Evolutionary conservation across 129 eudicot genomes (phyloP).

Genomic region (Kitagawia praeruptora): DNA sequence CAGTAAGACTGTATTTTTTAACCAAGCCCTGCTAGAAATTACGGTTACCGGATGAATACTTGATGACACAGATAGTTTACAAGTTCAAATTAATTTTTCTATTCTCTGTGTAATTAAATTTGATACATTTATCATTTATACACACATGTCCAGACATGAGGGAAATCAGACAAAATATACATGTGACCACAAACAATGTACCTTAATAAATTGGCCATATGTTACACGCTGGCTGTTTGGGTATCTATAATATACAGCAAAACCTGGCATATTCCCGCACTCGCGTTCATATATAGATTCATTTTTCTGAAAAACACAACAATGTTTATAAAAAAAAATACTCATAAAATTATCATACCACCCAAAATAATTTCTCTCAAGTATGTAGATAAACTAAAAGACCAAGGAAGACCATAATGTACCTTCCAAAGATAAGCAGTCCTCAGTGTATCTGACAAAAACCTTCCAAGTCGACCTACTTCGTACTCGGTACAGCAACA

Average conservation of each 20-base stretch:
- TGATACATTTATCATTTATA: background rate
- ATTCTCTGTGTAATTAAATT: background rate
- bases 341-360: background rate
- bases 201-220: constrained; percentile 90
- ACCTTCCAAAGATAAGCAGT: constrained; percentile 98
- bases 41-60: too few species aligned
- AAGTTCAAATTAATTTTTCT: background rate
- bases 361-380: background rate
- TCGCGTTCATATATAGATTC: constrained; percentile 95
- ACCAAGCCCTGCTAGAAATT: too few species aligned
- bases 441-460: constrained; percentile 81
- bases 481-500: constrained; percentile 99
- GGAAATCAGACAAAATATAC: background rate
- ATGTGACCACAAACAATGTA: constrained; percentile 18
- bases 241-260: constrained; percentile 93
- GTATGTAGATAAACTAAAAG: background rate
- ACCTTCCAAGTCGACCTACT: constrained; percentile 94
- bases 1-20: too few species aligned
- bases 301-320: constrained; percentile 58
- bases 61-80: too few species aligned
- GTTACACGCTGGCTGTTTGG: constrained; percentile 99
- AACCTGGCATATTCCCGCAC: constrained; percentile 99
- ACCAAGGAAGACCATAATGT: constrained; percentile 4
- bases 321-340: background rate
- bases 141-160: background rate